Evolutionary conservation across 2,329 filamentous ascomycete species (phyloP).

Genomic region (Monosporascus sp.): DNA sequence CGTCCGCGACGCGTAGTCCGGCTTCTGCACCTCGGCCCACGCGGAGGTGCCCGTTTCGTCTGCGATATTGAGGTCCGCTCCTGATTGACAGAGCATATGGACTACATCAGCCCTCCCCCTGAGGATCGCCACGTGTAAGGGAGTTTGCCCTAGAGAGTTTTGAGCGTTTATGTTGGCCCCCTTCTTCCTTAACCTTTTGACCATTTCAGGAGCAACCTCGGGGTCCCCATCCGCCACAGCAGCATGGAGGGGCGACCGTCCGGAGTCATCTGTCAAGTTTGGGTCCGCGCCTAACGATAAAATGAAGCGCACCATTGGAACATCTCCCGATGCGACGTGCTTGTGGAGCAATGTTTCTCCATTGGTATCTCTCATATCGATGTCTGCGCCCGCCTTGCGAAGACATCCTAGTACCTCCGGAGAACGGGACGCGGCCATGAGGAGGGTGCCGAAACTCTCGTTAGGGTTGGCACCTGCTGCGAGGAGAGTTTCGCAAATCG

Average conservation of each 20-base stretch:
- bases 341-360: conserved; percentile 4
- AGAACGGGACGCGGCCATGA: background rate
- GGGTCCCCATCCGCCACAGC: conserved; percentile 2
- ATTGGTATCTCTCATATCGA: conserved; percentile 2
- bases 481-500: conserved; percentile 3
- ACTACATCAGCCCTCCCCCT: conserved; percentile 8
- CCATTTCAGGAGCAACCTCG: conserved; percentile 1
- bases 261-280: background rate
- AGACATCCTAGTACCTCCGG: conserved; percentile 3
- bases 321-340: conserved; percentile 1
- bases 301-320: conserved; percentile 4
- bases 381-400: conserved; percentile 3
- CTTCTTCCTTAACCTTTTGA: conserved; percentile 1
- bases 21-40: conserved; percentile 4
- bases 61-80: conserved; percentile 2
- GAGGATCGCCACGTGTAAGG: conserved; percentile 12
- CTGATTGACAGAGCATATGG: conserved; percentile 1
- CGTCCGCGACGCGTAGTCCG: conserved; percentile 1
- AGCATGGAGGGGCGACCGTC: conserved; percentile 3
- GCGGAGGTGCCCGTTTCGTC: conserved; percentile 2
- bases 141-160: conserved; percentile 9
- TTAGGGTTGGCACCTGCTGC: conserved; percentile 3
- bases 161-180: conserved; percentile 7
- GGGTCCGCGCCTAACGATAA: conserved; percentile 4
- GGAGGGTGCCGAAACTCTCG: conserved; percentile 1